These are phyloP conservation scores for Ophioceras dolichostomum DNA, from an alignment of 2,329 filamentous ascomycete genomes.

Conservation along the genomic window DNA sequence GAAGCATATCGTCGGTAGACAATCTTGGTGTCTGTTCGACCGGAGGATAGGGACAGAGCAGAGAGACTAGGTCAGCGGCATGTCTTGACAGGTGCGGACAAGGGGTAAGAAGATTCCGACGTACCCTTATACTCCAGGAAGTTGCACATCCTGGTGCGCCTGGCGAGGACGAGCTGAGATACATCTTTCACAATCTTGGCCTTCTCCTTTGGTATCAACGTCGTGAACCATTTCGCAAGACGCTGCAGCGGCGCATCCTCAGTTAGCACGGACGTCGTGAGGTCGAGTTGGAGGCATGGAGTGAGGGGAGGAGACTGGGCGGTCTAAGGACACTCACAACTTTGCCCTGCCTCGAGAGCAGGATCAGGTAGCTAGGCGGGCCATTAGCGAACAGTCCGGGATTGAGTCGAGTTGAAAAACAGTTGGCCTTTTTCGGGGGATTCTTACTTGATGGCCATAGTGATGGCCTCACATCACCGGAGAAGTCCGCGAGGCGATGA, in stretches of 20 bases:
- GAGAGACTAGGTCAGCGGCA: constrained; percentile 4
- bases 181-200: constrained; percentile 99
- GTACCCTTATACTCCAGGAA: constrained; percentile 98
- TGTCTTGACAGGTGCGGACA: not conserved
- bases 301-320: constrained; percentile 15
- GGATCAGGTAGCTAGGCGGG: constrained; percentile 75
- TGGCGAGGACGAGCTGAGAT: constrained; percentile 88
- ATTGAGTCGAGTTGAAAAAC: not conserved
- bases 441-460: constrained; percentile 40
- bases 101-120: constrained; percentile 6
- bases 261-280: not conserved
- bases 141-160: constrained; percentile 98
- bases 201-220: constrained; percentile 93
- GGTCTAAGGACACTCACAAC: constrained; percentile 68
- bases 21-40: constrained; percentile 74
- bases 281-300: constrained; percentile 19
- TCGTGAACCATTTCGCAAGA: constrained; percentile 98
- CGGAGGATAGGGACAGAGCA: constrained; percentile 3
- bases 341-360: constrained; percentile 97
- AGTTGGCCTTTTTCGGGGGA: not conserved
- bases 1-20: constrained; percentile 98
- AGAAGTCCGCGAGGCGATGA: not conserved
- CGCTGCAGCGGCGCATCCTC: constrained; percentile 45
- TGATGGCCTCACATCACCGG: constrained; percentile 9
- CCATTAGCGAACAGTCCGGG: not conserved